A percentile compares a stretch with the other conserved stretches of the same genome.
Conservation (phyloP, 2,329 filamentous ascomycete species). For the Xylaria arbuscula region DNA sequence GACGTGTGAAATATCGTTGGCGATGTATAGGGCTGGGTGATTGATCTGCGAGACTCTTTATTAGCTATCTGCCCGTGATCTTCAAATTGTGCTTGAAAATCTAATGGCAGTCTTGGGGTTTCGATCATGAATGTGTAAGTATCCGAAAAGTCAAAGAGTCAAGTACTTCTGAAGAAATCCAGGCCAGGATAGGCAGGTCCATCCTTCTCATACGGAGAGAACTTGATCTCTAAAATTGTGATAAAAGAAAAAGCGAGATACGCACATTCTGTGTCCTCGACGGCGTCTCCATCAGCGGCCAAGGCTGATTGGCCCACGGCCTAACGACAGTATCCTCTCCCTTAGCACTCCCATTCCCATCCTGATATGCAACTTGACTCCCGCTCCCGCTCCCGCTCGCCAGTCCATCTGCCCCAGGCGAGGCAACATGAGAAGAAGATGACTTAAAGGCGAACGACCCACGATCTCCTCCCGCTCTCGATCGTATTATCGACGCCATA, state of each 20-base stretch:
- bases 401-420: neutral
- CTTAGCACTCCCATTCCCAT: constrained; percentile 24
- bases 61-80: constrained; percentile 19
- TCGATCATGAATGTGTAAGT: neutral
- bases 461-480: neutral
- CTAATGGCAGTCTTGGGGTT: neutral
- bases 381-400: constrained; percentile 15
- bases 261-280: constrained; percentile 38
- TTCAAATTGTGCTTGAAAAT: neutral
- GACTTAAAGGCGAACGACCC: constrained; percentile 19
- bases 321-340: constrained; percentile 29
- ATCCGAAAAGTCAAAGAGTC: neutral
- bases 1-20: constrained; percentile 50
- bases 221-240: neutral
- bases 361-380: neutral
- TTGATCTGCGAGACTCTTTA: constrained; percentile 37
- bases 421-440: constrained; percentile 11
- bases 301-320: constrained; percentile 48
- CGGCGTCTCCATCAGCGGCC: constrained; percentile 47
- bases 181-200: neutral
- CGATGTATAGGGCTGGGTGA: constrained; percentile 46
- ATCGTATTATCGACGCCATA: constrained; percentile 18
- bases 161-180: neutral
- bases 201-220: neutral
- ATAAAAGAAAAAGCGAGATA: constrained; percentile 1